phyloP scores from a whole-genome alignment of 1,139 yeast genomes.

The Candida sojae region DNA sequence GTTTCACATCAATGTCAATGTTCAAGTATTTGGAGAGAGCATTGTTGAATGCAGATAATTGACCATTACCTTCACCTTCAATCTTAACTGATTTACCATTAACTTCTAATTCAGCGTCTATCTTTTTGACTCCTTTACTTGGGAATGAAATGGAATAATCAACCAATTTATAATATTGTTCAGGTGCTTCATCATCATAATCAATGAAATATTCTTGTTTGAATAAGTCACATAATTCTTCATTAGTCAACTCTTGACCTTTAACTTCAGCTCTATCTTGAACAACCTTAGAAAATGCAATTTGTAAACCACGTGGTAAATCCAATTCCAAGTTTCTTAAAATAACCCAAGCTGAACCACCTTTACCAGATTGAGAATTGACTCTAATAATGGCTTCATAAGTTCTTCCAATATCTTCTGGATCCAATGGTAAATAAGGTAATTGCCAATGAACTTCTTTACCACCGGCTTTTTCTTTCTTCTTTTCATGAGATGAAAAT shows the following conservation, averaged over 20 bases:
- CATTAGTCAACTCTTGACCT: conserved; percentile 48
- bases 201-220: conserved; percentile 46
- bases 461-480: conserved; percentile 26
- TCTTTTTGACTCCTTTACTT: conserved; percentile 30
- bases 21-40: conserved; percentile 66
- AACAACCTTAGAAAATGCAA: conserved; percentile 41
- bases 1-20: conserved; percentile 66
- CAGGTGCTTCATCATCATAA: conserved; percentile 34
- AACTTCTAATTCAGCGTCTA: conserved; percentile 41
- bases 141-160: conserved; percentile 52
- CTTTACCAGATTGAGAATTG: conserved; percentile 53
- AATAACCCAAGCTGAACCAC: conserved; percentile 54
- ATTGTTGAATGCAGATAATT: conserved; percentile 69
- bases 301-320: conserved; percentile 49
- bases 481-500: conserved; percentile 32
- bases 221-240: conserved; percentile 43
- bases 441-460: conserved; percentile 36
- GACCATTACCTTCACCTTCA: conserved; percentile 47
- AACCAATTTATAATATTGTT: conserved; percentile 42
- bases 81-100: conserved; percentile 48
- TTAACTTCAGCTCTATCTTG: conserved; percentile 42
- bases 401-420: conserved; percentile 50
- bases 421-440: conserved; percentile 53
- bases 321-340: conserved; percentile 49
- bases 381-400: conserved; percentile 55